These are phyloP conservation scores for Rhododendron molle DNA, from an alignment of 148 eudicot genomes.

Conservation along the genomic window DNA sequence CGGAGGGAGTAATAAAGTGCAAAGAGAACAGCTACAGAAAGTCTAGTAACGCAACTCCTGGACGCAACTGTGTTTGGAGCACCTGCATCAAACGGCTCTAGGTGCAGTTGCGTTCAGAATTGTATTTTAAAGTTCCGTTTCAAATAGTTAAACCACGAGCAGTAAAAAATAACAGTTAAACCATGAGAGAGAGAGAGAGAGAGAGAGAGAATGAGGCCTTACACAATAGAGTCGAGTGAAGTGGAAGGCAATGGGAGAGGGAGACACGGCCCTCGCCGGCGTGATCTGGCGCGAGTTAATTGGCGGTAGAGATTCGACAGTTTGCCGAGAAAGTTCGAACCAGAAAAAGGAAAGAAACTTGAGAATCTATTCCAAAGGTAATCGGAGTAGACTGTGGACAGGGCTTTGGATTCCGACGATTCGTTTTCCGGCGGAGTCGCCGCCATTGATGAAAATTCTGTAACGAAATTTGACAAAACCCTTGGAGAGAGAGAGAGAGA, in stretches of 20 bases:
- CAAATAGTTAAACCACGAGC: too few species aligned
- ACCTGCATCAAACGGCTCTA: not conserved
- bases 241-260: conserved; percentile 78
- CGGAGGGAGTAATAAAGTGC: not conserved
- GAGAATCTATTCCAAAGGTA: conserved; percentile 33
- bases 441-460: conserved; percentile 3
- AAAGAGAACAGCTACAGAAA: not conserved
- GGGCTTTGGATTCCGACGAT: conserved; percentile 23
- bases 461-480: not conserved
- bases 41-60: not conserved
- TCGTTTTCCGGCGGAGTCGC: not conserved
- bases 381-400: conserved; percentile 41
- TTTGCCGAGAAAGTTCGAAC: conserved; percentile 34
- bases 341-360: conserved; percentile 23
- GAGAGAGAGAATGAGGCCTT: conserved; percentile 5
- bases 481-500: not conserved
- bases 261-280: conserved; percentile 51
- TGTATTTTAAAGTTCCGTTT: not conserved
- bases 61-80: not conserved
- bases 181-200: not conserved
- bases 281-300: conserved; percentile 38
- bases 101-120: not conserved
- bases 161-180: not conserved
- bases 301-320: conserved; percentile 36
- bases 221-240: conserved; percentile 51